Evolutionary conservation across 2,329 filamentous ascomycete genomes (phyloP), one percentile per base, ranked within the genome.

Genomic region (Mycocentrospora acerina): DNA sequence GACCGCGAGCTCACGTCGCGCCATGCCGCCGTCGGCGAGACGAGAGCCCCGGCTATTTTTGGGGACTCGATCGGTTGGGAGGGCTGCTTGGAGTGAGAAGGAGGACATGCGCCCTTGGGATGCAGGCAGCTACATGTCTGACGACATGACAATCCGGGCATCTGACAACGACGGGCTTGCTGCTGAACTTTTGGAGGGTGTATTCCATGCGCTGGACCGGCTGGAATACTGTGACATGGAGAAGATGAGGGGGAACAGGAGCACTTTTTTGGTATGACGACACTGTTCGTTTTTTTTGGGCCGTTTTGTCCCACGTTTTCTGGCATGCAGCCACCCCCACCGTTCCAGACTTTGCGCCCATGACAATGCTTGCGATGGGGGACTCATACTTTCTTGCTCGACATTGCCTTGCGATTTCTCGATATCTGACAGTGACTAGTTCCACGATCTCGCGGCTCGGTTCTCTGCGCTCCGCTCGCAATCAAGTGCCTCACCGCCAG

Each of bases 41-140:
- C 62, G 28, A 64, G 63, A 37, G 59, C 62, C 51, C 55, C 60
- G 45, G 59, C 59, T 33, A 45, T 46, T 48, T 44, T 59, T 50
- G 55, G 64, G 49, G 61, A 61, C 56, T 64, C 60, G 53, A 46
- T 64, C 46, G 57, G 55, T 32, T 66, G 57, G 64, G 27, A 32
- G 46, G n/a, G n/a, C n/a, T 19, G 26, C 35, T 40, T 44, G 46
- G 39, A 52, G 51, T 30, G 34, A 43, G 37, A 43, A 44, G 30
- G 49, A 50, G 25, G 35, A 24, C 25, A 28, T 28, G 31, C 27
- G 34, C 22, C 48, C 37, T 17, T 47, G 44, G 38, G 51, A 49
- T 27, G 18, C 42, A 35, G 40, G 40, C 39, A 43, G 34, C 29
- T 51, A 39, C 46, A 38, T 38, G 28, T 40, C 45, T 22, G 51